Conservation (phyloP, 2,329 filamentous ascomycete genomes). For the Leptographium procerum region DNA sequence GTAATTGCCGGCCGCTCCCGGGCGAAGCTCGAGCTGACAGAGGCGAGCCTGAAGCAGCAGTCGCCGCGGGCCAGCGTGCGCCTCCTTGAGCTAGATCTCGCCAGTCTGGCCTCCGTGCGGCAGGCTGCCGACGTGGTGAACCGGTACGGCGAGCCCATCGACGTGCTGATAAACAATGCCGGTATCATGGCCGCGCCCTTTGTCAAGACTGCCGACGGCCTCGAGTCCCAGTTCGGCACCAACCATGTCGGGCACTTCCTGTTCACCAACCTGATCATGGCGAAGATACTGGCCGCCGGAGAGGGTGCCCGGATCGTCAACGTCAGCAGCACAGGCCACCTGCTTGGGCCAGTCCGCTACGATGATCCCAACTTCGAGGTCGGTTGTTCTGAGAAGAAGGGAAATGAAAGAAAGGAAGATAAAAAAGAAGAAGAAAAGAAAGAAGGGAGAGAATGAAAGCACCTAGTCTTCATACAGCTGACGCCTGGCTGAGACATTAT, state of each 20-base stretch:
- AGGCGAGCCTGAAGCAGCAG: slow-evolving; percentile 13
- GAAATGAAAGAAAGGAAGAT: no score
- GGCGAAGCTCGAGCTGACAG: slow-evolving; percentile 20
- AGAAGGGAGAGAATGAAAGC: no score
- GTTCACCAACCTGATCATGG: slow-evolving; percentile 34
- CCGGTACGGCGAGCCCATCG: slow-evolving; percentile 19
- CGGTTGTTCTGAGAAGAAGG: slow-evolving; percentile 3
- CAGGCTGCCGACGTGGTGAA: slow-evolving; percentile 22
- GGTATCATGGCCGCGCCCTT: slow-evolving; percentile 27
- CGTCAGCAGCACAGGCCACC: slow-evolving; percentile 6
- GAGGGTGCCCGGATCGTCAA: slow-evolving; percentile 5
- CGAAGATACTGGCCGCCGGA: slow-evolving; percentile 22
- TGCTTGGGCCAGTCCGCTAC: background rate
- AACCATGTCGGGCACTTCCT: slow-evolving; percentile 40
- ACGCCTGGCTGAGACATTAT: slow-evolving; percentile 7
- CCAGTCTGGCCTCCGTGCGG: slow-evolving; percentile 24
- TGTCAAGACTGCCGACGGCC: slow-evolving; percentile 25
- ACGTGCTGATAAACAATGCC: slow-evolving; percentile 34
- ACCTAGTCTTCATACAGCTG: background rate
- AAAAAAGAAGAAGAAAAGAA: no score
- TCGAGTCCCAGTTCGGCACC: slow-evolving; percentile 32
- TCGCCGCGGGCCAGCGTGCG: slow-evolving; percentile 18
- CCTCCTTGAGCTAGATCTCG: slow-evolving; percentile 26
- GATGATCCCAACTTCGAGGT: slow-evolving; percentile 13
- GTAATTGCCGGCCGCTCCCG: slow-evolving; percentile 11